Percentiles rank a stretch among this genome's conserved stretches.
These are phyloP conservation scores for Heritiera littoralis DNA, from an alignment of 345 rosid species.

Conservation along the genomic window DNA sequence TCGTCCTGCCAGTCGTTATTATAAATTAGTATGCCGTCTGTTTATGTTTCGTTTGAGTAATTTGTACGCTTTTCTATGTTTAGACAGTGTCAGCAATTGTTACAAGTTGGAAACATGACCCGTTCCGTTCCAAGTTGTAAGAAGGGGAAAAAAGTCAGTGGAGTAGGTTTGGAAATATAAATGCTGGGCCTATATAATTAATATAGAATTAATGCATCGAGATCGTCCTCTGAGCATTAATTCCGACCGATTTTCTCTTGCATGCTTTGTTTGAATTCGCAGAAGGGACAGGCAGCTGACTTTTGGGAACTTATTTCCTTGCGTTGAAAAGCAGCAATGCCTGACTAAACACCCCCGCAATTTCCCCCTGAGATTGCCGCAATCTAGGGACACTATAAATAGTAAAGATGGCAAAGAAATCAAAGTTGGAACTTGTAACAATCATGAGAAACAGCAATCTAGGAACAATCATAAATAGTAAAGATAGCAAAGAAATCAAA, in stretches of 20 bases:
- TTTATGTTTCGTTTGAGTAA: slow-evolving; percentile 25
- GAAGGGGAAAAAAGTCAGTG: not conserved
- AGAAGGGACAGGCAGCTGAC: no score
- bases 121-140: not conserved
- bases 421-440: not conserved
- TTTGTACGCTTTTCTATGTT: slow-evolving; percentile 10
- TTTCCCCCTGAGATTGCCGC: not conserved
- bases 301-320: no score
- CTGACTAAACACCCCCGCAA: no score
- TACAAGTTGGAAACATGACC: not conserved
- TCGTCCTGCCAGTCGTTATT: not conserved
- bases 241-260: no score
- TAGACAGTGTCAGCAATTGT: not conserved
- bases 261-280: no score
- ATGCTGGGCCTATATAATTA: not conserved
- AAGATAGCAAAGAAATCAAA: not conserved
- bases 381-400: not conserved
- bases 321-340: no score
- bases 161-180: not conserved
- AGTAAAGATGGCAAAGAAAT: not conserved
- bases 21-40: not conserved
- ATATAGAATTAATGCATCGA: not conserved
- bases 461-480: no score
- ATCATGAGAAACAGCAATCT: not conserved
- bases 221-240: not conserved